Percentiles rank a stretch among this genome's conserved stretches.
These are phyloP conservation scores for Haematococcus sp. DNA, from an alignment of 139 green algal species.

Conservation along the genomic window DNA sequence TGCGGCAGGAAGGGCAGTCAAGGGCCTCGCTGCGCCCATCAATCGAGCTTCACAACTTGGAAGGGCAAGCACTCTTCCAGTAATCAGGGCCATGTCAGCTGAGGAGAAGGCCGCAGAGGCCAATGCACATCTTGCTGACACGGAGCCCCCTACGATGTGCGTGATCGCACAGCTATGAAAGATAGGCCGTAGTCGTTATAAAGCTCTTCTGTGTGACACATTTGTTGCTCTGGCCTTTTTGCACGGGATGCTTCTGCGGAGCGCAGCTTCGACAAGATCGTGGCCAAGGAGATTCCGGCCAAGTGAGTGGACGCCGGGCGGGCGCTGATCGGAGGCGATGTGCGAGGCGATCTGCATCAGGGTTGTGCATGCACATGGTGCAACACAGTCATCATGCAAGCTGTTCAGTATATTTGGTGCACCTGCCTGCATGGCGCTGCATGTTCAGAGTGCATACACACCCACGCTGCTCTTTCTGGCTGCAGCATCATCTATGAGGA, in stretches of 20 bases:
- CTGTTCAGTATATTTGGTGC: too few species aligned
- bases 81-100: constrained; percentile 11
- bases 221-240: too few species aligned
- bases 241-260: too few species aligned
- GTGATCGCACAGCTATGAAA: too few species aligned
- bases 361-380: constrained; percentile 65
- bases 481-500: constrained; percentile 93
- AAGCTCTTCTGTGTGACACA: too few species aligned
- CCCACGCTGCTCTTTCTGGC: constrained; percentile 51
- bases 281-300: constrained; percentile 79
- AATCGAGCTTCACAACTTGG: not conserved
- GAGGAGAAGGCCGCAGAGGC: constrained; percentile 28
- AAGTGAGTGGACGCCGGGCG: constrained; percentile 7
- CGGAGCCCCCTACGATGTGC: constrained; percentile 70
- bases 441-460: too few species aligned
- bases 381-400: too few species aligned
- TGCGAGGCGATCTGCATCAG: too few species aligned
- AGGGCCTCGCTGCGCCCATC: not conserved
- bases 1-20: not conserved
- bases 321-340: too few species aligned
- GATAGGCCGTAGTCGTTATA: too few species aligned
- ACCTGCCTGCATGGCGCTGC: too few species aligned
- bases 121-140: constrained; percentile 34
- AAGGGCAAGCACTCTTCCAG: not conserved
- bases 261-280: constrained; percentile 91